Evolutionary conservation across 176 grass and related monocot species (phyloP).

Genomic region (Rhynchospora pubera): DNA sequence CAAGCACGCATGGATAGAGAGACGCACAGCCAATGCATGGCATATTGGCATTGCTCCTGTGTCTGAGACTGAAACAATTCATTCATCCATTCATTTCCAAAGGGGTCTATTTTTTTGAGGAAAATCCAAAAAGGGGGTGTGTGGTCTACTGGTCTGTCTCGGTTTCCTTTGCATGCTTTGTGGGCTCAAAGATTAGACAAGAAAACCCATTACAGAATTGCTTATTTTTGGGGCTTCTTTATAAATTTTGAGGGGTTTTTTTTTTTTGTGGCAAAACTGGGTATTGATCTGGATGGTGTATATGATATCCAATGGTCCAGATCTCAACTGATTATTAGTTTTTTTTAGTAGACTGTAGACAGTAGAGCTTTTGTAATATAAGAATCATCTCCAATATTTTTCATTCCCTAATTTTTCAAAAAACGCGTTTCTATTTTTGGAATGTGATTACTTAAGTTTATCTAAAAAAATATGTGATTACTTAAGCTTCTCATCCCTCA

Average conservation of each 20-base stretch:
- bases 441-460: no score
- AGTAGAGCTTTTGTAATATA: no score
- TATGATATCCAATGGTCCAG: not conserved
- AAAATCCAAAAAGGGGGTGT: no score
- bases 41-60: not conserved
- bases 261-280: not conserved
- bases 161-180: no score
- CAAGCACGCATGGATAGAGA: not conserved
- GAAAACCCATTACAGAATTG: not conserved
- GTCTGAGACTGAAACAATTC: not conserved
- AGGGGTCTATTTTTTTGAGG: not conserved
- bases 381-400: no score
- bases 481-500: no score
- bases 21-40: not conserved
- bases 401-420: no score
- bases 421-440: no score
- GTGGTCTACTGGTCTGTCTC: no score
- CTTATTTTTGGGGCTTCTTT: not conserved
- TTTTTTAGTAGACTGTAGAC: no score
- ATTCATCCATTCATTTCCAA: not conserved
- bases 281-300: not conserved
- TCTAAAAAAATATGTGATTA: no score
- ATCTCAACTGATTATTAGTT: not conserved
- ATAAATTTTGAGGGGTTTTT: not conserved
- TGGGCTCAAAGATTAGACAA: not conserved